A percentile compares a stretch with the other conserved stretches of the same genome.
These are phyloP conservation scores for Fusarium sp. DNA, from an alignment of 2,329 filamentous ascomycete species.

Conservation along the genomic window DNA sequence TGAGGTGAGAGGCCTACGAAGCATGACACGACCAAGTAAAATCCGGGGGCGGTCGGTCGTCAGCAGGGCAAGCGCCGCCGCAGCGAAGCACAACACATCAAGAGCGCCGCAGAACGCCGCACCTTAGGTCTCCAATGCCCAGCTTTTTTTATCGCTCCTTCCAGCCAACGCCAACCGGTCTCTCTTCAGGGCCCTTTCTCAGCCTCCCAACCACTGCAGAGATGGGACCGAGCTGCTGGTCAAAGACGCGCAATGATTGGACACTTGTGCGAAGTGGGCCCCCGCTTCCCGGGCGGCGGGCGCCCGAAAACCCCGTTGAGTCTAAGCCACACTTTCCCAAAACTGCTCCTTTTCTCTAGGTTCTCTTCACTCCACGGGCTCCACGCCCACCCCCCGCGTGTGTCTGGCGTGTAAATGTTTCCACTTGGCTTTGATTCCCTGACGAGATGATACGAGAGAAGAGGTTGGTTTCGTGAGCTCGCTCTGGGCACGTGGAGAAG, in stretches of 20 bases:
- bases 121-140: slow-evolving; percentile 11
- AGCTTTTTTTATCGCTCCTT: slow-evolving; percentile 29
- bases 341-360: slow-evolving; percentile 2
- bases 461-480: slow-evolving; percentile 5
- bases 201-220: slow-evolving; percentile 16
- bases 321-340: slow-evolving; percentile 39
- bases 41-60: slow-evolving; percentile 29
- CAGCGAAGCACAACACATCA: not conserved
- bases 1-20: not conserved
- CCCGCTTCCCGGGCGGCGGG: slow-evolving; percentile 35
- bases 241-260: slow-evolving; percentile 23
- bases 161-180: not conserved
- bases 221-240: slow-evolving; percentile 3
- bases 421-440: not conserved
- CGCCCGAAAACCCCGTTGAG: slow-evolving; percentile 24
- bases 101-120: not conserved
- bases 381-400: not conserved
- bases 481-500: not conserved
- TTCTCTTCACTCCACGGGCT: not conserved
- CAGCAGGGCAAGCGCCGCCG: slow-evolving; percentile 25
- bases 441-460: not conserved
- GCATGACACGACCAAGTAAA: slow-evolving; percentile 30
- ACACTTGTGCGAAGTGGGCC: not conserved
- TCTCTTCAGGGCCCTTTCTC: slow-evolving; percentile 25
- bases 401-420: slow-evolving; percentile 6